Base-by-base conservation (phyloP, 306 rosid genomes). In the Trifolium dubium region DNA sequence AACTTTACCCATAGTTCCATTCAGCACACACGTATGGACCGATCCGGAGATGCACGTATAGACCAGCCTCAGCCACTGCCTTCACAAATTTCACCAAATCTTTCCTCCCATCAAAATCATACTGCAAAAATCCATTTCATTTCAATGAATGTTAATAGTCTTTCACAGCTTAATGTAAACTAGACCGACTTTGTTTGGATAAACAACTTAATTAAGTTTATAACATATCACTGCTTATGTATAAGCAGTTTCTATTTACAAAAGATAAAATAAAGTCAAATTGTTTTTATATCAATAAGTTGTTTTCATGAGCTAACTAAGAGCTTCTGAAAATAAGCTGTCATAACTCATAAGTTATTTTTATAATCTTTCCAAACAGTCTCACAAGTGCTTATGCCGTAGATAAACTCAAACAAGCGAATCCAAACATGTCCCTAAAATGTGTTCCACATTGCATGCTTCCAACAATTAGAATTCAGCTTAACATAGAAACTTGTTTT, bases 21-120 rank as follows among this genome's bases (percentile, higher is more conserved):
- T 95, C 99, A 32, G 99, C 99, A 65, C 99, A 95, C 0, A 53
- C 99, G 40, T 95, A 95, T 29, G 99, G 99, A 72, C 99, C 99
- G 72, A 95, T 95, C 50, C 99, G 90, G 5, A 95, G 92, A 85
- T 90, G 97, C 77, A 83, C 90, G 39, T 87, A 92, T 13, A 92
- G 74, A 47, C 99, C 99, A 0, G 97, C 98, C 5, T 77, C 92
- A 54, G 86, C 99, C 10, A 90, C 97, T 31, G 86, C 47, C 84
- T 88, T 92, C 73, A 95, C 86, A 74, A 95, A 95, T 81, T 83
- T 76, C 66, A 88, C 92, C 79, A 95, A 79, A 85, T 95, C 99
- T 31, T 80, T 87, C 63, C 96, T 80, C 71, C 96, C 98, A 69
- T 78, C 88, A 77, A 95, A 95, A 65, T 90, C 81, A 55, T 85